Evolutionary conservation across 2,329 filamentous ascomycete species (phyloP), one percentile per base, ranked within the genome.

Genomic region (Monosporascus ibericus): DNA sequence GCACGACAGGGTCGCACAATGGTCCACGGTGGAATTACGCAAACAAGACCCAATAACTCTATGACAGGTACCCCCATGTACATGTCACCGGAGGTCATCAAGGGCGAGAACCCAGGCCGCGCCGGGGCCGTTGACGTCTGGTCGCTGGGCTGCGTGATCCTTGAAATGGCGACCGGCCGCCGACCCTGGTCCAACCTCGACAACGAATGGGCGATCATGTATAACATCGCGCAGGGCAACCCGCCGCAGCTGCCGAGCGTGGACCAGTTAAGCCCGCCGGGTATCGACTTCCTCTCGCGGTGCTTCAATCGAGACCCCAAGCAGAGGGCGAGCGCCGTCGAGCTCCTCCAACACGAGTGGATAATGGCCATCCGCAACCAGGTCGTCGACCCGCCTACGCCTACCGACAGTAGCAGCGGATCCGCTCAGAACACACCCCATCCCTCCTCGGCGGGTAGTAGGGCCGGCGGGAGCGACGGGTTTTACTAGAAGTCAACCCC

Each of bases 191-290:
- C 91, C 25, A 90, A 87, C 58, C 84, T 97, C 47, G 94, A 99
- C 74, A 99, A 99, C 67, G 94, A 99, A 71, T 99, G 92, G 91
- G 94, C 94, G 42, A 97, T 99, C 74, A 99, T 99, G 94, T 99
- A 96, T 79, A 97, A 97, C 75, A 99, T 99, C 65, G 94, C 94
- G 1, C 92, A 96, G 68, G 94, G 94, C 58, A 95, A 96, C 63
- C 88, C 91, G 48, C 94, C 94, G 6, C 87, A 90, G 66, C 78
- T 96, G 52, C 94, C 94, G 2, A 79, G 82, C 1, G 68, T 76
- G 1, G 92, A 97, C 49, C 92, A 97, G 70, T 81, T 99, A 58
- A 94, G 88, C 64, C 81, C 86, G 0, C 72, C 83, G 52, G 94
- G 94, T 22, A 85, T 96, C 58, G 91, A 97, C 67, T 97, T 99